Base-by-base conservation (phyloP, 2,329 filamentous ascomycete species). In the Aspergillus hiratsukae region DNA sequence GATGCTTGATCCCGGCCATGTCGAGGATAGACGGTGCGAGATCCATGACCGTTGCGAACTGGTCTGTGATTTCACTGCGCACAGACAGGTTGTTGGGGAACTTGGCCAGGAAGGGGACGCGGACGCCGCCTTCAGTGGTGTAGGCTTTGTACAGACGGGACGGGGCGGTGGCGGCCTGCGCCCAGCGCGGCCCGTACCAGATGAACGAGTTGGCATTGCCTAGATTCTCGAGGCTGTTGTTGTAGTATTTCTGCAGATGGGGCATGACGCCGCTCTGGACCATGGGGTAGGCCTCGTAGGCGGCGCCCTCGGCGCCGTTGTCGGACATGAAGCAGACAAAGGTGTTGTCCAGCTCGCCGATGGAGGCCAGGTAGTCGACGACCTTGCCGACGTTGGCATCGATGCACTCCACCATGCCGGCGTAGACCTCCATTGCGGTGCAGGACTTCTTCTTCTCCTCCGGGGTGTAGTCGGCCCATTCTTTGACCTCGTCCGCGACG, bases 321-420 rank as follows among this genome's bases (percentile, higher is more conserved):
- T 87, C 83, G 1, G 78, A 83, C 74, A 86, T 81, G 75, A 87
- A 87, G 64, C 81, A 78, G 51, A 87, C 76, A 58, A 87, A 82
- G 2, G 84, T 87, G 66, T 87, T 85, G 59, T 87, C 84, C 0
- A 83, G 74, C 65, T 87, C 83, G 55, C 78, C 81, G 2, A 78
- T 81, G 46, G 77, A 66, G 55, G 81, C 73, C 2, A 87, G 76
- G 61, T 85, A 81, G 37, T 82, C 73, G 23, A 85, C 71, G 2
- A 87, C 80, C 55, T 81, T 81, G 40, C 84, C 84, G 19, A 87
- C 78, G 57, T 85, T 84, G 56, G 68, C 67, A 62, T 87, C 85
- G 53, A 87, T 86, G 52, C 76, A 76, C 55, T 87, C 83, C 3
- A 87, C 83, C 82, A 87, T 87, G 11, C 76, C 85, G 0, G 85